Percentiles rank a stretch among this genome's conserved stretches.
Evolutionary conservation across 169 alveolate genomes (phyloP).

Genomic region (Perkinsus chesapeaki): DNA sequence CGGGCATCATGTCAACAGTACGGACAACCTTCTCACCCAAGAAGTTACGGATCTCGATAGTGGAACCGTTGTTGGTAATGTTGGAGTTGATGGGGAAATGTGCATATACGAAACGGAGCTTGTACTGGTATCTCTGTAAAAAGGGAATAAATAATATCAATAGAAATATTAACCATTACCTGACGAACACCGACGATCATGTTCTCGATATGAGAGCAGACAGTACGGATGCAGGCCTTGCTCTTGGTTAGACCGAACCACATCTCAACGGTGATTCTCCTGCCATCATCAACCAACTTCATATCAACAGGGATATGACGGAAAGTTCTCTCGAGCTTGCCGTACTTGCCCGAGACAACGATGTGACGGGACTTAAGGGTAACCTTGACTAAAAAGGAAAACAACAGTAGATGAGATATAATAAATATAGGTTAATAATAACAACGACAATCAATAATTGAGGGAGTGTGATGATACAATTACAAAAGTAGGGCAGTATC

Average conservation of each 20-base stretch:
- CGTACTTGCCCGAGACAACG: constrained; percentile 94
- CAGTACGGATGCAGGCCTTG: constrained; percentile 89
- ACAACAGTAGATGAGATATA: constrained; percentile 12
- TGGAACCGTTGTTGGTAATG: constrained; percentile 84
- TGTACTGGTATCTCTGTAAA: constrained; percentile 85
- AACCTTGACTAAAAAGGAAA: constrained; percentile 66
- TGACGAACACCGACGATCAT: constrained; percentile 91
- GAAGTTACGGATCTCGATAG: constrained; percentile 95
- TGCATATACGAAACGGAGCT: constrained; percentile 98
- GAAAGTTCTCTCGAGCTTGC: constrained; percentile 86
- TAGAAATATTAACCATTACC: not conserved
- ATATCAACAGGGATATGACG: constrained; percentile 93
- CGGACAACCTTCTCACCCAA: constrained; percentile 97
- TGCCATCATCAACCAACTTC: constrained; percentile 72
- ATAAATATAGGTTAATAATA: not conserved
- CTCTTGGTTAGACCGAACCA: constrained; percentile 90
- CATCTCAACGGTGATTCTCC: constrained; percentile 74
- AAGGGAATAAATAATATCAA: not conserved
- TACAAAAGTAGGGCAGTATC: too few relatives aligned
- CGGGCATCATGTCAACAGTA: constrained; percentile 68
- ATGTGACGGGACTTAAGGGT: constrained; percentile 85
- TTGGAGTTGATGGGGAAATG: constrained; percentile 98
- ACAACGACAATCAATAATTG: not conserved
- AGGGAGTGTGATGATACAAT: not conserved
- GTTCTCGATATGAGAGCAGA: constrained; percentile 89